Percentiles rank a stretch among this genome's conserved stretches.
These are phyloP conservation scores for Patellaria atrata DNA, from an alignment of 495 filamentous ascomycete genomes.

Conservation along the genomic window DNA sequence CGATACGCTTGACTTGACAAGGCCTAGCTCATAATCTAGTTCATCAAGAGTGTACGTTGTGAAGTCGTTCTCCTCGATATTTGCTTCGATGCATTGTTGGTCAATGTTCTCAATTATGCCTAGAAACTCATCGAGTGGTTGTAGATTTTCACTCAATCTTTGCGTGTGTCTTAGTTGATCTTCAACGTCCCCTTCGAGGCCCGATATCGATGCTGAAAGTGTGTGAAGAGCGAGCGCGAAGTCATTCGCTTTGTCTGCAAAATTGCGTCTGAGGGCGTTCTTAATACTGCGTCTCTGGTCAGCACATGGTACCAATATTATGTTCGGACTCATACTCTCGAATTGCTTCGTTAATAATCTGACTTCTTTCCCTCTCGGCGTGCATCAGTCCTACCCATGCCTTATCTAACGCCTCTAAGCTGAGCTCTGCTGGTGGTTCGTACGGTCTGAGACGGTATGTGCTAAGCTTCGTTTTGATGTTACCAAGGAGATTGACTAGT, in stretches of 20 bases:
- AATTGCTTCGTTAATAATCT: constrained; percentile 94
- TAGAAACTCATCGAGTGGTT: constrained; percentile 77
- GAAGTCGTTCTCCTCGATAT: constrained; percentile 98
- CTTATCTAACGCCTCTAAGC: constrained; percentile 60
- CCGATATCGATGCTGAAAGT: constrained; percentile 81
- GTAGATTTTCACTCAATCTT: constrained; percentile 61
- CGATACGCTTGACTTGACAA: constrained; percentile 77
- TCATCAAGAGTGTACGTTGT: constrained; percentile 97
- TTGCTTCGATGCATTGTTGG: constrained; percentile 82
- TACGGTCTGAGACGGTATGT: constrained; percentile 88
- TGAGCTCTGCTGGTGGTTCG: constrained; percentile 69
- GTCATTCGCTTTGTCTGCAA: constrained; percentile 94
- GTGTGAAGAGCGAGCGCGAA: constrained; percentile 91
- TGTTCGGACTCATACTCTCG: constrained; percentile 47
- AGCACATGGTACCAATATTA: constrained; percentile 2
- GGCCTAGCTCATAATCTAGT: constrained; percentile 78
- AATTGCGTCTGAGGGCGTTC: constrained; percentile 75
- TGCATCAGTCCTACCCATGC: constrained; percentile 69
- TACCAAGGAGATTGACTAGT: constrained; percentile 81
- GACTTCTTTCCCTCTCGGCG: constrained; percentile 71
- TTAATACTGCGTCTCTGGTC: constrained; percentile 50
- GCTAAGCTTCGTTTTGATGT: constrained; percentile 95
- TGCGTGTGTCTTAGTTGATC: constrained; percentile 80
- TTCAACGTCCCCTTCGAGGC: constrained; percentile 87
- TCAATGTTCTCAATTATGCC: constrained; percentile 69